Evolutionary conservation across 345 rosid genomes (phyloP).

Genomic region (Bretschneidera sinensis): DNA sequence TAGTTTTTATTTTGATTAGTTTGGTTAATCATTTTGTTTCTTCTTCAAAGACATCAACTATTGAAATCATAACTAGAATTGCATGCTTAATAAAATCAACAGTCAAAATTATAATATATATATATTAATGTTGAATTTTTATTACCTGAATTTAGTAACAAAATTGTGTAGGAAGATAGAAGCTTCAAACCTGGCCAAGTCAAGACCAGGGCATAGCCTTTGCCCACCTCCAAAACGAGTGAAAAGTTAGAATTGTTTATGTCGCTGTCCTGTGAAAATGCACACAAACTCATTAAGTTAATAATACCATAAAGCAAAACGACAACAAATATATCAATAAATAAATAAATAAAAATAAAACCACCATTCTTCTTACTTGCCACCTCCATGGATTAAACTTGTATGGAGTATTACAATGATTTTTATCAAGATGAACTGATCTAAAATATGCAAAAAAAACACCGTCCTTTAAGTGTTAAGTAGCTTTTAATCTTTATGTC

Average conservation of each 20-base stretch:
- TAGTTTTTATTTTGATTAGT: no score
- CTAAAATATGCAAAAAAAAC: conserved; percentile 76
- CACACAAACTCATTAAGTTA: background rate
- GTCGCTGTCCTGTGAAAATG: conserved; percentile 50
- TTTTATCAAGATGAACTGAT: conserved; percentile 92
- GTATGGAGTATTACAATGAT: conserved; percentile 71
- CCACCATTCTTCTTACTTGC: conserved; percentile 54
- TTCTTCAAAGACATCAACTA: no score
- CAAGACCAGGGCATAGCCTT: conserved; percentile 91
- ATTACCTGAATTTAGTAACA: conserved; percentile 87
- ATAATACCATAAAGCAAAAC: background rate
- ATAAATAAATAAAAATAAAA: background rate
- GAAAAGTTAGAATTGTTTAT: conserved; percentile 45
- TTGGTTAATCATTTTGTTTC: no score
- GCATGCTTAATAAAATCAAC: background rate
- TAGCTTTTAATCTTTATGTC: conserved; percentile 79
- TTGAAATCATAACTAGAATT: no score
- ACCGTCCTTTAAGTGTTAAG: conserved; percentile 91
- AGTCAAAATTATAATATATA: background rate
- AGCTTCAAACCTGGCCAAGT: conserved; percentile 91
- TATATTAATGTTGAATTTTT: background rate
- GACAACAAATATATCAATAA: background rate
- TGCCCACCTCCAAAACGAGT: conserved; percentile 98
- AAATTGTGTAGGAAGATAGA: conserved; percentile 80
- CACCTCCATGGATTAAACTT: conserved; percentile 95